phyloP scores from a whole-genome alignment of 2,329 filamentous ascomycete species.

The Cercospora zeina region DNA sequence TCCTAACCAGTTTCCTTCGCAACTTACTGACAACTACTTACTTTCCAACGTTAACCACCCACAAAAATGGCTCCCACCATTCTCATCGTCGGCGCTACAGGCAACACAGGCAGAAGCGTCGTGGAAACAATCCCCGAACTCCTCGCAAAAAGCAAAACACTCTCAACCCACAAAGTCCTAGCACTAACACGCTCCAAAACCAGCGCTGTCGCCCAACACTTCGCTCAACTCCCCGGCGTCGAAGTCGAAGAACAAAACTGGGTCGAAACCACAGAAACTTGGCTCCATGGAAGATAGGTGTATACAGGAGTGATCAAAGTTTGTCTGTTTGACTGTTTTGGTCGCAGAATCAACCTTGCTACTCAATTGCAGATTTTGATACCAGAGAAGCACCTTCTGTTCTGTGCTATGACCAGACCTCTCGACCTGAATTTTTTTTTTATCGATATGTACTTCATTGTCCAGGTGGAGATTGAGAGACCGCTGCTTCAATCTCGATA shows the following conservation, averaged over 20 bases:
- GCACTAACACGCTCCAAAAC: slow-evolving; percentile 39
- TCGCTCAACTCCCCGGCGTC: slow-evolving; percentile 41
- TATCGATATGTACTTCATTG: too few species aligned
- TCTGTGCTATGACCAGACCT: background rate
- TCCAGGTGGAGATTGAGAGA: too few species aligned
- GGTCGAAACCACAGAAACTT: slow-evolving; percentile 44
- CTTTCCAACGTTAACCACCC: background rate
- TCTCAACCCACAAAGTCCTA: slow-evolving; percentile 34
- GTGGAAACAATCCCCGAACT: slow-evolving; percentile 7
- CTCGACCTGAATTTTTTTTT: too few species aligned
- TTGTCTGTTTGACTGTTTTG: background rate
- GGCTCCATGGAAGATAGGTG: slow-evolving; percentile 38
- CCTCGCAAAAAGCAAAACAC: slow-evolving; percentile 2
- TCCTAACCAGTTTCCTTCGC: background rate
- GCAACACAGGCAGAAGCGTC: slow-evolving; percentile 14
- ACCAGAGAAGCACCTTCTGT: too few species aligned
- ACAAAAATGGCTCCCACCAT: slow-evolving; percentile 9
- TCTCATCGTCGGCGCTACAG: slow-evolving; percentile 16
- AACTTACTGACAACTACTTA: background rate
- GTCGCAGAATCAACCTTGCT: too few species aligned
- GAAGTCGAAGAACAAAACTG: slow-evolving; percentile 43
- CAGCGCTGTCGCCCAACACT: slow-evolving; percentile 32
- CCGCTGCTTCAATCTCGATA: too few species aligned
- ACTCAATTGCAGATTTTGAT: too few species aligned
- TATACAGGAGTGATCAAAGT: too few species aligned